A percentile compares a stretch with the other conserved stretches of the same genome.
Conservation (phyloP, 345 rosid genomes). For the Dimocarpus longan region DNA sequence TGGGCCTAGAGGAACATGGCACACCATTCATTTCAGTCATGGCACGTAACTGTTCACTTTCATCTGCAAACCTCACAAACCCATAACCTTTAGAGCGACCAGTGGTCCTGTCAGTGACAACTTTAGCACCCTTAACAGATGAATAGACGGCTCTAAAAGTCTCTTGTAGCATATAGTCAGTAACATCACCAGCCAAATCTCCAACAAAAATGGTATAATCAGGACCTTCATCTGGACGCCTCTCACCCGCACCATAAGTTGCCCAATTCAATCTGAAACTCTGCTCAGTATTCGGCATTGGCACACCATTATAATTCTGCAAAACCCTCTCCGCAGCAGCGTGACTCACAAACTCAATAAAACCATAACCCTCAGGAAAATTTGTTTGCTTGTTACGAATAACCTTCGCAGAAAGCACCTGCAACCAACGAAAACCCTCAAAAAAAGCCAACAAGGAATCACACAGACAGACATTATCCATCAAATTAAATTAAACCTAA, state of each 20-base stretch:
- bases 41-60: conserved; percentile 77
- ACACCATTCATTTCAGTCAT: conserved; percentile 97
- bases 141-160: conserved; percentile 63
- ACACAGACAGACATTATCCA: background rate
- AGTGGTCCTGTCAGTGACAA: conserved; percentile 84
- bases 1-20: conserved; percentile 79
- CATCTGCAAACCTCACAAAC: conserved; percentile 89
- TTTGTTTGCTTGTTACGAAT: conserved; percentile 79
- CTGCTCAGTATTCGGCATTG: conserved; percentile 80
- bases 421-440: background rate
- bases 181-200: conserved; percentile 90
- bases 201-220: conserved; percentile 90
- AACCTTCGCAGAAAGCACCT: conserved; percentile 82
- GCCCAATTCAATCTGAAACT: conserved; percentile 93
- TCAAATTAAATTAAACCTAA: background rate
- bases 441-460: background rate
- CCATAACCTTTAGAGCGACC: conserved; percentile 98
- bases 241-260: conserved; percentile 82
- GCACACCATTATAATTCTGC: conserved; percentile 76
- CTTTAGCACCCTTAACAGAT: conserved; percentile 90
- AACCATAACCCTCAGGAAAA: conserved; percentile 84
- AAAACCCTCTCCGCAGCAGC: conserved; percentile 80
- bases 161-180: conserved; percentile 73
- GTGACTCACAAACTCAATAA: conserved; percentile 70
- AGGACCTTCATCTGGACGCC: conserved; percentile 80